Conservation (phyloP, 2,329 filamentous ascomycete genomes). For the Neonectria magnoliae region DNA sequence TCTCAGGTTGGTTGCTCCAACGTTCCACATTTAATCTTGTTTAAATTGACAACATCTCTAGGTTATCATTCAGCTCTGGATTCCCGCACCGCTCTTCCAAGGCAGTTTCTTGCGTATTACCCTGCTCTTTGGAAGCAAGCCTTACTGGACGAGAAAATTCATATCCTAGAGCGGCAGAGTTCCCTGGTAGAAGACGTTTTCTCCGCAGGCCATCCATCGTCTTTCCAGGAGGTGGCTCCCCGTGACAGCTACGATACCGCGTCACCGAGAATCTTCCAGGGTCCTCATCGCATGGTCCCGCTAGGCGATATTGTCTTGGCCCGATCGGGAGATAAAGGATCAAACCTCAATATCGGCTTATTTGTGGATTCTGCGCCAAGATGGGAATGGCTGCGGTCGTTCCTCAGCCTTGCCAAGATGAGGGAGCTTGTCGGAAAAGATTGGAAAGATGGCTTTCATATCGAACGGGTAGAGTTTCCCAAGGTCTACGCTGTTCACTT, state of each 20-base stretch:
- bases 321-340: slow-evolving; percentile 54
- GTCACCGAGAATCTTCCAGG: no score
- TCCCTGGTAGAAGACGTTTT: no score
- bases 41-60: no score
- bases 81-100: slow-evolving; percentile 1
- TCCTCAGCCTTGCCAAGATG: slow-evolving; percentile 53
- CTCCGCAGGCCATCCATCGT: no score
- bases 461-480: slow-evolving; percentile 59
- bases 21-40: no score
- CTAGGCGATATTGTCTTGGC: slow-evolving; percentile 46
- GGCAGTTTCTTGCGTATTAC: slow-evolving; percentile 30
- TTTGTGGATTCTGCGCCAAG: slow-evolving; percentile 56
- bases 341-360: slow-evolving; percentile 56
- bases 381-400: slow-evolving; percentile 55
- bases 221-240: no score
- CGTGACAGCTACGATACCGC: no score
- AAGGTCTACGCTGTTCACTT: slow-evolving; percentile 44
- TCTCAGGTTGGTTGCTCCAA: no score
- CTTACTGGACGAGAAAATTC: slow-evolving; percentile 39
- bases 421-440: slow-evolving; percentile 51
- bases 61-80: slow-evolving; percentile 33
- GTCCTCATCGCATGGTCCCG: no score
- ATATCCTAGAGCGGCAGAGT: slow-evolving; percentile 36
- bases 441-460: slow-evolving; percentile 46
- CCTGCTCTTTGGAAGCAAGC: slow-evolving; percentile 41